Evolutionary conservation across 2,329 filamentous ascomycete species (phyloP).

Genomic region (Rutstroemia sp.): DNA sequence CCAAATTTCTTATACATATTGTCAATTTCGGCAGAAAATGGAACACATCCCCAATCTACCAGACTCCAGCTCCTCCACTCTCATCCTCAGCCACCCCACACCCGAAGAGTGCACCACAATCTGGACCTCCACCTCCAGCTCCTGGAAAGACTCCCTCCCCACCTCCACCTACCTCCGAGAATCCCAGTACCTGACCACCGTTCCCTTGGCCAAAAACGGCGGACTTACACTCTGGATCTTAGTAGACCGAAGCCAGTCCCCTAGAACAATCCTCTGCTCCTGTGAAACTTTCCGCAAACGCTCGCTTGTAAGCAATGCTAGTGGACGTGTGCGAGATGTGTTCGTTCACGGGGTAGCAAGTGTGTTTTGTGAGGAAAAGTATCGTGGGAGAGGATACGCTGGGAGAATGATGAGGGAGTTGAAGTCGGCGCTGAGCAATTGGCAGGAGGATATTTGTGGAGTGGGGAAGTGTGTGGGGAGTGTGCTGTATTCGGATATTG

Average conservation of each 20-base stretch:
- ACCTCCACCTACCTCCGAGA: conserved; percentile 49
- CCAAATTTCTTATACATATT: no score
- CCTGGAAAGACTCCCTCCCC: conserved; percentile 51
- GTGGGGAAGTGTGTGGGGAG: conserved; percentile 41
- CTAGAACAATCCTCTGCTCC: conserved; percentile 49
- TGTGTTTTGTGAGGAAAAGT: conserved; percentile 62
- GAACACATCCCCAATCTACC: background rate
- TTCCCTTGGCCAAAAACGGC: conserved; percentile 48
- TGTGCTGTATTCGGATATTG: conserved; percentile 78
- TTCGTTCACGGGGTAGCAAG: conserved; percentile 67
- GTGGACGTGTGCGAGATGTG: conserved; percentile 40
- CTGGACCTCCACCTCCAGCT: conserved; percentile 44
- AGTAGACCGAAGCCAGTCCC: conserved; percentile 33
- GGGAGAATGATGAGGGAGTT: conserved; percentile 64
- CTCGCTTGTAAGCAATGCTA: conserved; percentile 37
- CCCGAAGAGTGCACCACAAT: conserved; percentile 42
- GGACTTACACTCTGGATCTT: conserved; percentile 58
- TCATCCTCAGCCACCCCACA: conserved; percentile 48
- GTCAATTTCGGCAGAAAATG: no score
- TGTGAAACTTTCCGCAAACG: conserved; percentile 57
- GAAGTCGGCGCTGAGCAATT: conserved; percentile 41
- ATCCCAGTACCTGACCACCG: conserved; percentile 41
- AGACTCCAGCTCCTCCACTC: conserved; percentile 18
- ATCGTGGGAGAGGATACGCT: conserved; percentile 66
- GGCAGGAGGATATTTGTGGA: conserved; percentile 34